A percentile compares a stretch with the other conserved stretches of the same genome.
Evolutionary conservation across 768 basidiomycete species (phyloP).

Genomic region (Hygrophorus pudorinus): DNA sequence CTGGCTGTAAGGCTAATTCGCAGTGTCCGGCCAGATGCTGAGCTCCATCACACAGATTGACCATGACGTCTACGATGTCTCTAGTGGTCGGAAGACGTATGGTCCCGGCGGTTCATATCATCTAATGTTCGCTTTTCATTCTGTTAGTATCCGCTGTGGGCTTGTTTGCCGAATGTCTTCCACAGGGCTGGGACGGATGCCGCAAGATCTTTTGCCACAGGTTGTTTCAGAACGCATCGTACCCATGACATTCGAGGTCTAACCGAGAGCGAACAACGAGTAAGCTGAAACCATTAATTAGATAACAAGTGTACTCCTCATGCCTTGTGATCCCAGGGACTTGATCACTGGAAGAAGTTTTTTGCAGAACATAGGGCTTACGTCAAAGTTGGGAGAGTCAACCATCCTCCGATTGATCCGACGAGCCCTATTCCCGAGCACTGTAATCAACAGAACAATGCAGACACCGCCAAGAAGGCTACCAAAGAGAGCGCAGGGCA

Average conservation of each 20-base stretch:
- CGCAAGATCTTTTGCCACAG: conserved; percentile 87
- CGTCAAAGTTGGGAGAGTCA: conserved; percentile 63
- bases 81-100: conserved; percentile 59
- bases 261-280: conserved; percentile 57
- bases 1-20: conserved; percentile 52
- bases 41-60: conserved; percentile 51
- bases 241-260: conserved; percentile 89
- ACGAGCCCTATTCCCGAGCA: conserved; percentile 62
- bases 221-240: conserved; percentile 84
- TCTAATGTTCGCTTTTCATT: conserved; percentile 40
- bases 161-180: conserved; percentile 12
- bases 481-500: conserved; percentile 21
- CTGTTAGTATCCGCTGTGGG: not conserved
- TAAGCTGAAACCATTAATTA: conserved; percentile 18
- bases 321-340: conserved; percentile 34
- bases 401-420: conserved; percentile 71
- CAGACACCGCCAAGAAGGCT: conserved; percentile 45
- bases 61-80: conserved; percentile 88
- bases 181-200: conserved; percentile 77
- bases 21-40: conserved; percentile 6
- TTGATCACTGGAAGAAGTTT: conserved; percentile 86
- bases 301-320: not conserved
- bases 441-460: conserved; percentile 49
- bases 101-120: conserved; percentile 84
- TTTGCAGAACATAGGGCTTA: conserved; percentile 79